These are phyloP conservation scores for Gracilaria domingensis DNA, from an alignment of 23 red algal genomes.

Conservation along the genomic window DNA sequence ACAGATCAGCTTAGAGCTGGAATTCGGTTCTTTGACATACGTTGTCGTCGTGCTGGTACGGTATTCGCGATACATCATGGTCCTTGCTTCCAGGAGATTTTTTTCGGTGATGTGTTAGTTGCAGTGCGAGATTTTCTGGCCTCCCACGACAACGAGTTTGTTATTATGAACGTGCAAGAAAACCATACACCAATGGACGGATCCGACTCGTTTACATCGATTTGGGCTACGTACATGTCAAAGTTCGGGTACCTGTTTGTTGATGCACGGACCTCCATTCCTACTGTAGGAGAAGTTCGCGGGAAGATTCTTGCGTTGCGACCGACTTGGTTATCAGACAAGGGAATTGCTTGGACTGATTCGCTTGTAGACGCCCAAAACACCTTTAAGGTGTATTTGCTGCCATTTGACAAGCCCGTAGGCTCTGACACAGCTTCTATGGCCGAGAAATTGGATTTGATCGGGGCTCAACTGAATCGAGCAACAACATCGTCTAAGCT, in stretches of 20 bases:
- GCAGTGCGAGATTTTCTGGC: slow-evolving; percentile 21
- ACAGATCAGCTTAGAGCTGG: slow-evolving; percentile 47
- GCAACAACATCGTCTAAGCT: slow-evolving; percentile 45
- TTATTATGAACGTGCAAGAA: slow-evolving; percentile 55
- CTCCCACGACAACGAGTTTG: slow-evolving; percentile 24
- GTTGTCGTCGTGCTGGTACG: slow-evolving; percentile 48
- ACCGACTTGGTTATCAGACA: slow-evolving; percentile 13
- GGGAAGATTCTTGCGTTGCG: slow-evolving; percentile 25
- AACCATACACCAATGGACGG: slow-evolving; percentile 40
- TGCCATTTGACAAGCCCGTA: slow-evolving; percentile 9
- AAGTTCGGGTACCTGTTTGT: slow-evolving; percentile 14
- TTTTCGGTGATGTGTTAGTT: slow-evolving; percentile 47
- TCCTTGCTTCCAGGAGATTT: slow-evolving; percentile 53
- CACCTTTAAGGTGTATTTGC: slow-evolving; percentile 31
- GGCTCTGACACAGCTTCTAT: slow-evolving; percentile 50
- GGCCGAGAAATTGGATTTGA: slow-evolving; percentile 30
- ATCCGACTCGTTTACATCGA: slow-evolving; percentile 34
- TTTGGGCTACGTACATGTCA: slow-evolving; percentile 38
- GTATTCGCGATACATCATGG: slow-evolving; percentile 62
- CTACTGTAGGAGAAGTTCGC: slow-evolving; percentile 40
- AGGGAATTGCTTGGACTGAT: slow-evolving; percentile 37
- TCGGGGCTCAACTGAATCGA: slow-evolving; percentile 1
- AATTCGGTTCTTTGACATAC: slow-evolving; percentile 59
- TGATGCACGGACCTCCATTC: slow-evolving; percentile 6
- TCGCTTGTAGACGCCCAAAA: slow-evolving; percentile 25